These are phyloP conservation scores for Globisporangium iwayamae DNA, from an alignment of 352 stramenopile species.

Conservation along the genomic window DNA sequence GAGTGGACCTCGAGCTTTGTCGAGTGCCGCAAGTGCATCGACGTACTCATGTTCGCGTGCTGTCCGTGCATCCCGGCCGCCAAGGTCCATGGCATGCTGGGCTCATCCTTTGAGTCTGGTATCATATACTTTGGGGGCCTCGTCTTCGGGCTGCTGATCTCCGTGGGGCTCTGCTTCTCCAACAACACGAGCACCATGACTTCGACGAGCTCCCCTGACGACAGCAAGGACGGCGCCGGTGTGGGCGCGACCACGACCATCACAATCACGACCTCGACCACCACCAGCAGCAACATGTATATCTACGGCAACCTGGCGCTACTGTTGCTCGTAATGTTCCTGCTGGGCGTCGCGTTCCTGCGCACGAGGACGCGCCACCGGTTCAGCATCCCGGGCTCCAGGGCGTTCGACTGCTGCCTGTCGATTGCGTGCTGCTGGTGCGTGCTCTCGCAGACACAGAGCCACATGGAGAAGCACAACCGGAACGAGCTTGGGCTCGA, in stretches of 20 bases:
- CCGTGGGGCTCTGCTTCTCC: conserved; percentile 26
- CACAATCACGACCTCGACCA: not conserved
- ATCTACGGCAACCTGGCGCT: conserved; percentile 18
- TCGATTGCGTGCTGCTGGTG: conserved; percentile 52
- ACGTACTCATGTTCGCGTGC: conserved; percentile 16
- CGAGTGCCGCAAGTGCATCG: conserved; percentile 3
- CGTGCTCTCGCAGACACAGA: conserved; percentile 44
- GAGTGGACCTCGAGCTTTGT: conserved; percentile 8
- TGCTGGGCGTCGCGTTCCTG: conserved; percentile 39
- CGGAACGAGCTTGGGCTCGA: conserved; percentile 19
- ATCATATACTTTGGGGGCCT: conserved; percentile 44
- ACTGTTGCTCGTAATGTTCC: conserved; percentile 27
- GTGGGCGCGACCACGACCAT: not conserved
- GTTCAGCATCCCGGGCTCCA: conserved; percentile 40
- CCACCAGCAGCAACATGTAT: not conserved
- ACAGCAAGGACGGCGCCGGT: not conserved
- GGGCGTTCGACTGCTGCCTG: conserved; percentile 28
- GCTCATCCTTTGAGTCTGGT: conserved; percentile 32
- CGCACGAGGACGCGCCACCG: conserved; percentile 33
- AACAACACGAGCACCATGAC: conserved; percentile 8
- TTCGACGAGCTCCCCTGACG: not conserved
- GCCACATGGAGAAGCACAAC: conserved; percentile 26
- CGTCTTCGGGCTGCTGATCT: conserved; percentile 32
- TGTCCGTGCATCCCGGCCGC: conserved; percentile 44
- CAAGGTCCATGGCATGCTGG: conserved; percentile 33